phyloP scores from a whole-genome alignment of 2,329 filamentous ascomycete species.

The Colletotrichum incanum region DNA sequence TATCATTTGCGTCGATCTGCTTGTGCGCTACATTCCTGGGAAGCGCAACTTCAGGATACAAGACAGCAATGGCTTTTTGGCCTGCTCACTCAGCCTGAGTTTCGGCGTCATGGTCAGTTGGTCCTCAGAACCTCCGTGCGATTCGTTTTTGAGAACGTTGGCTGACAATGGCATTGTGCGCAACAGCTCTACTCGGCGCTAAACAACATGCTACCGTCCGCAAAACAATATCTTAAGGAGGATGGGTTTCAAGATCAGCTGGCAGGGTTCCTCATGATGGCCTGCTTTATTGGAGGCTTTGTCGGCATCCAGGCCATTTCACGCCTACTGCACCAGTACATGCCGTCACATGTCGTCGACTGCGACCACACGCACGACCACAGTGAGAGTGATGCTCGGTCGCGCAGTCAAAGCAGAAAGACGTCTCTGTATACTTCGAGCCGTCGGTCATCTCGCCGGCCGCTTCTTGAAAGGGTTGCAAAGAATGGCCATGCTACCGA shows the following conservation, averaged over 20 bases:
- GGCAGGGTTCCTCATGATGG: slow-evolving; percentile 80
- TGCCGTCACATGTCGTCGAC: slow-evolving; percentile 85
- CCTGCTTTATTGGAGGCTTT: slow-evolving; percentile 80
- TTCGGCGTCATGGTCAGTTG: slow-evolving; percentile 92
- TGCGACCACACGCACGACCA: slow-evolving; percentile 84
- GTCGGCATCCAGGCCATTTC: slow-evolving; percentile 83
- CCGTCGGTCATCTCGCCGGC: slow-evolving; percentile 49
- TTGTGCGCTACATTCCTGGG: slow-evolving; percentile 81
- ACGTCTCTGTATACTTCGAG: slow-evolving; percentile 45
- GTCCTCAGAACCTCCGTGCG: not conserved
- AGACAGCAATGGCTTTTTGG: slow-evolving; percentile 90
- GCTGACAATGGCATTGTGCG: slow-evolving; percentile 24
- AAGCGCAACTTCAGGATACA: slow-evolving; percentile 87
- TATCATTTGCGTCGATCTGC: slow-evolving; percentile 88
- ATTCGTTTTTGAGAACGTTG: not conserved
- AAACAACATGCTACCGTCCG: slow-evolving; percentile 93
- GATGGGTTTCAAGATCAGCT: slow-evolving; percentile 76
- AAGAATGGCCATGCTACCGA: slow-evolving; percentile 54
- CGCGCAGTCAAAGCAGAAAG: slow-evolving; percentile 42
- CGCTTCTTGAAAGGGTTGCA: slow-evolving; percentile 41
- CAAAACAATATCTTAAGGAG: slow-evolving; percentile 82
- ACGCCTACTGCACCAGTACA: slow-evolving; percentile 78
- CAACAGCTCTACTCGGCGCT: slow-evolving; percentile 88
- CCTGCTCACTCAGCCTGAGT: slow-evolving; percentile 89
- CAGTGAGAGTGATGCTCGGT: slow-evolving; percentile 52